These are phyloP conservation scores for Xylaria acuta DNA, from an alignment of 495 filamentous ascomycete genomes.

Conservation along the genomic window DNA sequence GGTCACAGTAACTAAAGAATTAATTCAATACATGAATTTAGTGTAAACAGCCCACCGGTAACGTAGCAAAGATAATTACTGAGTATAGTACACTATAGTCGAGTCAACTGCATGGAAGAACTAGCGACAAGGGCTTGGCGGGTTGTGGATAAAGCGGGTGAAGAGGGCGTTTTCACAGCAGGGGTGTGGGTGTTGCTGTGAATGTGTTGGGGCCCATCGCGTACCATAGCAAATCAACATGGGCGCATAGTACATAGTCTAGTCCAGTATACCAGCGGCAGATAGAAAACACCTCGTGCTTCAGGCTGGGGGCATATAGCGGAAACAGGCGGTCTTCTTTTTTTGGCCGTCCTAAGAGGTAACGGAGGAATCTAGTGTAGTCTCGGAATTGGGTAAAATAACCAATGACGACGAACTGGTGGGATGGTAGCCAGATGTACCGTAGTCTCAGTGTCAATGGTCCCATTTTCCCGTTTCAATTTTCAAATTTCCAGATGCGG, in stretches of 20 bases:
- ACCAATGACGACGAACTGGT: constrained; percentile 15
- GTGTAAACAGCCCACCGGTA: background rate
- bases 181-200: background rate
- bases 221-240: constrained; percentile 6
- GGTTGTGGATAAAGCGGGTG: constrained; percentile 11
- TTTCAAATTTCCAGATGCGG: constrained; percentile 14
- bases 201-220: background rate
- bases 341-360: background rate
- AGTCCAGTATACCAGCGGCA: background rate
- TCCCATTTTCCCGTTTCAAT: constrained; percentile 10
- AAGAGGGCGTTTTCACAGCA: background rate
- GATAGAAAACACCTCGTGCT: background rate
- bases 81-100: background rate
- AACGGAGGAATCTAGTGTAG: background rate
- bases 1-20: background rate
- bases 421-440: constrained; percentile 1
- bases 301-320: background rate
- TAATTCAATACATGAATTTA: background rate
- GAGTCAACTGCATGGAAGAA: background rate
- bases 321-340: background rate
- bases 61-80: background rate
- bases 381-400: background rate
- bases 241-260: background rate
- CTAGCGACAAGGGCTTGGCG: constrained; percentile 3
- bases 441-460: background rate